Evolutionary conservation across 768 basidiomycete genomes (phyloP).

Genomic region (Mrakia frigida): DNA sequence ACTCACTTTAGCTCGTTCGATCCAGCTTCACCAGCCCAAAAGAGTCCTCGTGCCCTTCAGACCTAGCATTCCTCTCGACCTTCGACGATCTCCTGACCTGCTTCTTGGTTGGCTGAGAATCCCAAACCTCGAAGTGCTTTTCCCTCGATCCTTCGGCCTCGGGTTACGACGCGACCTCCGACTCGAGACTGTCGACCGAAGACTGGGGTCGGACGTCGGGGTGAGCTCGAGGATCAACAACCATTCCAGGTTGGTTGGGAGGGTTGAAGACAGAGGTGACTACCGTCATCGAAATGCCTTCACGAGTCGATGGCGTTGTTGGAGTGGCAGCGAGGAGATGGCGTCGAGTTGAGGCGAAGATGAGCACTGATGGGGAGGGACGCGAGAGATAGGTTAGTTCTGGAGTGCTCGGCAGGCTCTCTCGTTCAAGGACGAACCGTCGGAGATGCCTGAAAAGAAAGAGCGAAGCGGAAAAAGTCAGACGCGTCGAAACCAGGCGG

Average conservation of each 20-base stretch:
- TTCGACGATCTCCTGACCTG: background rate
- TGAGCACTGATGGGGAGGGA: background rate
- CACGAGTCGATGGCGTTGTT: background rate
- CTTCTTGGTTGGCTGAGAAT: background rate
- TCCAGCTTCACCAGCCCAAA: background rate
- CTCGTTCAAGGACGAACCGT: background rate
- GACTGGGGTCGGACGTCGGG: background rate
- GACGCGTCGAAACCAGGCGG: no score
- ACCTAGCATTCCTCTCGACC: background rate
- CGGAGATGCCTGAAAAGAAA: no score
- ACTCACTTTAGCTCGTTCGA: no score
- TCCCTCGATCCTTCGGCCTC: background rate
- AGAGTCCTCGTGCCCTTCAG: background rate
- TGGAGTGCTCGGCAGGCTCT: no score
- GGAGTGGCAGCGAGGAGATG: background rate
- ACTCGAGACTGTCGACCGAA: background rate
- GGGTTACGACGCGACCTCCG: background rate
- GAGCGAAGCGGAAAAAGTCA: no score
- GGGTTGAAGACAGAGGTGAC: background rate
- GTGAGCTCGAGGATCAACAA: background rate
- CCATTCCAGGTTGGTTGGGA: background rate
- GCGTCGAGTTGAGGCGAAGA: background rate
- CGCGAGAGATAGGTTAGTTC: no score
- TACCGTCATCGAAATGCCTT: background rate
- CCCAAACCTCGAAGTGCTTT: background rate